These are phyloP conservation scores for Pascua sp. DNA, from an alignment of 1,284 basidiomycete species.

Conservation along the genomic window DNA sequence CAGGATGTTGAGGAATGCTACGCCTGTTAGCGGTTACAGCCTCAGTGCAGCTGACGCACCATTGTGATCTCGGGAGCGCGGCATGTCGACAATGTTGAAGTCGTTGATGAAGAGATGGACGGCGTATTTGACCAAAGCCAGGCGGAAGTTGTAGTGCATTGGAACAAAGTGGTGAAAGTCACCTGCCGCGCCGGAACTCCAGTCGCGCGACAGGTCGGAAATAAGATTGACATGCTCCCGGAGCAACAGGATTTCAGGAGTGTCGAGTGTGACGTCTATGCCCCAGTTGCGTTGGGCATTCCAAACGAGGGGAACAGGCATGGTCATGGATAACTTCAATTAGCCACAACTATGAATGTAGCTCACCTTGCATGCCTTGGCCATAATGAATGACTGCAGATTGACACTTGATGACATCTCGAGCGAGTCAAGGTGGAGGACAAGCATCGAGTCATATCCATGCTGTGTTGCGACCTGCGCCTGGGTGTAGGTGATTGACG, in stretches of 20 bases:
- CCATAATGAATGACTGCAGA: constrained; percentile 69
- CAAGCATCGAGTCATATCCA: constrained; percentile 73
- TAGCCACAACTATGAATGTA: constrained; percentile 9
- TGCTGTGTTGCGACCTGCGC: constrained; percentile 68
- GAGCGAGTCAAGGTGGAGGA: constrained; percentile 78
- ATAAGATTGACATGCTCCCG: constrained; percentile 91
- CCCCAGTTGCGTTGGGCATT: constrained; percentile 67
- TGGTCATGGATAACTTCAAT: constrained; percentile 42
- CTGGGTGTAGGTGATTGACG: constrained; percentile 75
- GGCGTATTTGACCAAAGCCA: constrained; percentile 70
- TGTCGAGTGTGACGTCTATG: constrained; percentile 65
- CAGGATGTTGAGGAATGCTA: constrained; percentile 68
- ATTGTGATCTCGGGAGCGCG: constrained; percentile 71
- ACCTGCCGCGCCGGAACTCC: constrained; percentile 72
- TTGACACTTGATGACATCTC: constrained; percentile 78
- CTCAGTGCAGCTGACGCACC: constrained; percentile 51
- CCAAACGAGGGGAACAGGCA: constrained; percentile 54
- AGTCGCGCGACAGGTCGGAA: constrained; percentile 81
- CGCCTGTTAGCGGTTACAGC: not conserved
- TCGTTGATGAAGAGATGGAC: constrained; percentile 85
- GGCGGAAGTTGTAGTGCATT: constrained; percentile 66
- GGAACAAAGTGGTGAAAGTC: constrained; percentile 80
- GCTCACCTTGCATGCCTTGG: constrained; percentile 62
- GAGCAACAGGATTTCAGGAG: constrained; percentile 69
- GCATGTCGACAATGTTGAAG: constrained; percentile 90